Evolutionary conservation across 2,329 filamentous ascomycete genomes (phyloP), one percentile per base, ranked within the genome.

Genomic region (Corynespora cassiicola): DNA sequence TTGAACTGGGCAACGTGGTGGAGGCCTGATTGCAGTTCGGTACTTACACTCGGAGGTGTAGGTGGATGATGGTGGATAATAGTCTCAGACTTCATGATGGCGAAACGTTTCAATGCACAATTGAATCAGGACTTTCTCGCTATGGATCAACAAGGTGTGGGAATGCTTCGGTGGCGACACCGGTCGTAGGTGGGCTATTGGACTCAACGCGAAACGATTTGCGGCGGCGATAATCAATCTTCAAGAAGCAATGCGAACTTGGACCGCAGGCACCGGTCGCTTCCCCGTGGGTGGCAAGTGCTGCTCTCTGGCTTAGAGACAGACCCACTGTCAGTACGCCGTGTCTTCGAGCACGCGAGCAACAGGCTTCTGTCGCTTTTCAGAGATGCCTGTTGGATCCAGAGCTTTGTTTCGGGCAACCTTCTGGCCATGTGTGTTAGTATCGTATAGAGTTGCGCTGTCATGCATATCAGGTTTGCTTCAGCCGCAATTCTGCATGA

Each of bases 1-100:
- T 71, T 74, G 58, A 73, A 73, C 52, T 70, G 65, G 29, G 68
- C 69, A 45, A 75, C 54, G 36, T 69, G 69, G 26, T 68, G 65
- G 20, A 75, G 57, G 30, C 65, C 65, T 34, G 66, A 64, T 17
- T 65, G 62, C 19, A 63, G 56, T 11, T 69, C 61, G 18, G 45
- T 41, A 30, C 52, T 52, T 34, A 49, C 47, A 44, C 47, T 58
- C 20, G 66, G 66, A 37, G 66, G 66, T 18, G 64, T 69, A 10
- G 64, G 65, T 26, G 66, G 66, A 33, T 66, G 65, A 38, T 61
- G 56, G 17, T 65, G 66, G 36, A 65, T 37, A 43, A 67, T 51
- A 37, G 56, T 59, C 44, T 63, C 61, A 37, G 56, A 43, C 49
- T 60, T 64, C 65, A 68, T 67, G 37, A 36, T 44, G 52, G 45